Evolutionary conservation across 2,329 filamentous ascomycete species (phyloP), one percentile per base, ranked within the genome.

Genomic region (Rhexocercosporidium sp.): DNA sequence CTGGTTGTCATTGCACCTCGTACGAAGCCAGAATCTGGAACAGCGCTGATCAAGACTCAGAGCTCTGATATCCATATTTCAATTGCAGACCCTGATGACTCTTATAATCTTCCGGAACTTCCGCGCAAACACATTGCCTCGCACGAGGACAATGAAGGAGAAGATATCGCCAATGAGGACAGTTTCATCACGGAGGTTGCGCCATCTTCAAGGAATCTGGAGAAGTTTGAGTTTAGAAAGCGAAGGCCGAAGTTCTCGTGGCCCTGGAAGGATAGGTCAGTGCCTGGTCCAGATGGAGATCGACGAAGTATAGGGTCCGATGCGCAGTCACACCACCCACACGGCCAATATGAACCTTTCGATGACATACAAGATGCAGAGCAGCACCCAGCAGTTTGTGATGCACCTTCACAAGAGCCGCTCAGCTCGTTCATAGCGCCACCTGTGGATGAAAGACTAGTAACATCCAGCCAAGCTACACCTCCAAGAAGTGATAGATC

Each of bases 121-220:
- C 49, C 59, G 11, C 27, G 29, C 44, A 16, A n/a, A 18, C 22
- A 41, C 1, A 39, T 16, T 27, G 20, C 9, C n/a, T 44, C n/a
- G 12, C n/a, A 29, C n/a, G 25, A 66, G 11, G 34, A 16, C 2
- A 41, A 20, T 44, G 29, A 53, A 44, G 41, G 27, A 18, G 20
- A 37, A 5, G 44, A 54, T 12, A 29, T 41, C 7, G 41, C 44
- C 16, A 68, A 69, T 57, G 70, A 73, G 27, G 20, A 70, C 41
- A 75, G 70, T 56, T 77, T 76, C 62, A 54, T 77, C 7, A 76
- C 72, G 14, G 72, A 75, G 37, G 65, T 76, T 39, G 75, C 71
- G 18, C 75, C 75, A 16, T 76, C 75, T 39, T 77, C 74, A 22
- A 61, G 69, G 62, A 69, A 76, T 66, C 9, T 77, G 9, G 75